phyloP scores from a whole-genome alignment of 2,329 filamentous ascomycete species.

The Cladobotryum protrusum region DNA sequence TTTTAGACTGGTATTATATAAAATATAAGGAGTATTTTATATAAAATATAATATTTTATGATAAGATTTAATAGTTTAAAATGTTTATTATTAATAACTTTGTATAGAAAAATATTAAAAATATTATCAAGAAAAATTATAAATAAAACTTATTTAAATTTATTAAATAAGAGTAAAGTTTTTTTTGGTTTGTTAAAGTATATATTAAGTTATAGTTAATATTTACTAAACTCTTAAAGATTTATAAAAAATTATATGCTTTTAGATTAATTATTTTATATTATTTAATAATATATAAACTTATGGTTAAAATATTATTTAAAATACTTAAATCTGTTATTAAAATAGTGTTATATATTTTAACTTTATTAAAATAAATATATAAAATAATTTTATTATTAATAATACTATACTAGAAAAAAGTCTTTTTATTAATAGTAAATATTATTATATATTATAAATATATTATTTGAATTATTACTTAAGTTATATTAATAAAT shows the following conservation, averaged over 20 bases:
- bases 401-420: neutral
- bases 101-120: neutral
- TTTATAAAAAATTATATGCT: too few relatives aligned
- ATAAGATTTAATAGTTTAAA: neutral
- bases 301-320: too few relatives aligned
- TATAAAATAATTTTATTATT: neutral
- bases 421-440: neutral
- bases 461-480: neutral
- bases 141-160: neutral
- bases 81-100: neutral
- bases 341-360: neutral
- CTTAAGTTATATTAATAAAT: neutral
- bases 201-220: neutral
- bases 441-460: slow-evolving; percentile 1
- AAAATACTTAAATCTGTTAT: too few relatives aligned
- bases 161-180: neutral
- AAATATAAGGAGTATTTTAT: neutral
- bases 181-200: neutral
- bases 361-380: neutral
- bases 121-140: neutral
- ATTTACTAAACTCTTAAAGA: neutral
- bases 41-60: neutral
- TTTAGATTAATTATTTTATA: too few relatives aligned
- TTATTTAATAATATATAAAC: too few relatives aligned
- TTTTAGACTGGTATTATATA: neutral